phyloP scores from a whole-genome alignment of 805 yeast species.

The Candida anglica region DNA sequence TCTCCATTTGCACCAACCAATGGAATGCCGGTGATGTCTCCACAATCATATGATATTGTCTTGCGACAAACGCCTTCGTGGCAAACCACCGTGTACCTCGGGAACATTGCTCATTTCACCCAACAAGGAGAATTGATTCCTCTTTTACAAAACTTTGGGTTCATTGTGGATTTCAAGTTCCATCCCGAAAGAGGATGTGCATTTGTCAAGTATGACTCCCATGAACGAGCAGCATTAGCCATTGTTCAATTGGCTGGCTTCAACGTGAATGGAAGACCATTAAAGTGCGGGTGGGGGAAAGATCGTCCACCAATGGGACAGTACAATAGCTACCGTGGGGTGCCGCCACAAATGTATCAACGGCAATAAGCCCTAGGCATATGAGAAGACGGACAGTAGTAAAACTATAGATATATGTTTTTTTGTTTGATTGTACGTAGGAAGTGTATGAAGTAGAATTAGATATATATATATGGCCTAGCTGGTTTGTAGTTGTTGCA shows the following conservation, averaged over 20 bases:
- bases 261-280: conserved; percentile 68
- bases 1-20: background rate
- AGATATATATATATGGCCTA: no score
- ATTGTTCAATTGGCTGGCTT: conserved; percentile 75
- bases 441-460: background rate
- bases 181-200: conserved; percentile 85
- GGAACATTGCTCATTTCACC: conserved; percentile 76
- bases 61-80: conserved; percentile 76
- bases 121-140: conserved; percentile 72
- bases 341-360: conserved; percentile 23
- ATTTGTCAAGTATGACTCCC: conserved; percentile 81
- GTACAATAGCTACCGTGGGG: conserved; percentile 20
- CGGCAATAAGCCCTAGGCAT: background rate
- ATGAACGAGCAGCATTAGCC: conserved; percentile 85
- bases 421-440: background rate
- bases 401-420: background rate
- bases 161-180: conserved; percentile 73
- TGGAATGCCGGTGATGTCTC: conserved; percentile 32
- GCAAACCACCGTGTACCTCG: conserved; percentile 84
- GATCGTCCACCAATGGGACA: conserved; percentile 35
- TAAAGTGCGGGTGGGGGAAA: conserved; percentile 88
- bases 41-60: conserved; percentile 65
- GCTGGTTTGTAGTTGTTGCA: no score
- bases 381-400: background rate
- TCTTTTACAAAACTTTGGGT: conserved; percentile 74